phyloP scores from a whole-genome alignment of 1,284 basidiomycete genomes.

The Termitomyces sp. region DNA sequence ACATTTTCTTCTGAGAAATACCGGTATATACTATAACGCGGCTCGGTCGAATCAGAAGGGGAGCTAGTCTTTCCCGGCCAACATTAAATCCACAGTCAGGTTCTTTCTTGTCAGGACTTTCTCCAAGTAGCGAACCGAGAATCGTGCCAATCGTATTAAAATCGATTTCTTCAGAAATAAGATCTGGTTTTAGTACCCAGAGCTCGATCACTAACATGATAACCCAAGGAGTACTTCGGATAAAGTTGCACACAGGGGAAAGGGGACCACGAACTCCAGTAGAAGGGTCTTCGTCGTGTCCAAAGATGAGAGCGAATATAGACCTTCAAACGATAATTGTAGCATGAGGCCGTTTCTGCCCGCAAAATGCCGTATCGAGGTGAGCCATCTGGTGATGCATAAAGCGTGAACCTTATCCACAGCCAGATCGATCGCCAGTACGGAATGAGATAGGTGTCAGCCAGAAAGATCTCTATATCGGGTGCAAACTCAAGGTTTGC shows the following conservation, averaged over 20 bases:
- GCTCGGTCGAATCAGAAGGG: background rate
- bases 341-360: no score
- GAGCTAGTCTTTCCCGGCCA: background rate
- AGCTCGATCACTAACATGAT: background rate
- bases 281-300: no score
- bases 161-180: background rate
- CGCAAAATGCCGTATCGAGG: background rate
- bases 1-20: background rate
- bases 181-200: background rate
- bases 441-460: background rate
- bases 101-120: background rate
- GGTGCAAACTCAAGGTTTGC: background rate
- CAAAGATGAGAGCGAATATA: no score
- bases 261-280: no score
- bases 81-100: background rate
- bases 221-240: background rate
- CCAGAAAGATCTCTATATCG: background rate
- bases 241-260: background rate
- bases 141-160: background rate
- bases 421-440: background rate
- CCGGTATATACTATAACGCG: background rate
- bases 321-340: no score
- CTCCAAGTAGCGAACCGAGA: background rate
- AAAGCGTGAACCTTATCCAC: background rate
- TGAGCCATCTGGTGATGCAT: no score